These are phyloP conservation scores for Amaranthus tricolor DNA, from an alignment of 179 eudicot genomes.

Conservation along the genomic window DNA sequence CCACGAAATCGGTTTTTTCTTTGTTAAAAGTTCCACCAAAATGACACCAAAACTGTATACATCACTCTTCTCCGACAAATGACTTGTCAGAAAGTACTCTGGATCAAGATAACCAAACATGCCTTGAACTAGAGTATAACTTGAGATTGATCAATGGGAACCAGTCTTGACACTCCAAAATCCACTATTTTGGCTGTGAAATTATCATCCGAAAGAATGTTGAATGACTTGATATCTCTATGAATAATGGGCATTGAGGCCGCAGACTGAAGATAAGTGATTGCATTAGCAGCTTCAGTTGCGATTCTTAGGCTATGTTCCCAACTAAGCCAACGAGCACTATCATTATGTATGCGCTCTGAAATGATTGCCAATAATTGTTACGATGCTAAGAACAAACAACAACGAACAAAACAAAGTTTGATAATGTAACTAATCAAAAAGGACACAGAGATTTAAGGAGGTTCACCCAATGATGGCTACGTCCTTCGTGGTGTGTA, in stretches of 20 bases:
- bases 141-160: constrained; percentile 21
- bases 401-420: too few relatives aligned
- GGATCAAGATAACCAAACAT: constrained; percentile 25
- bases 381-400: too few relatives aligned
- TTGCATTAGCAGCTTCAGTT: constrained; percentile 19
- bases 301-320: constrained; percentile 12
- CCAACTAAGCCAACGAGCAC: constrained; percentile 8
- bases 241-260: constrained; percentile 18
- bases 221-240: constrained; percentile 13
- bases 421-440: too few relatives aligned
- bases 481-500: too few relatives aligned
- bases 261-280: constrained; percentile 21
- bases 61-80: constrained; percentile 22
- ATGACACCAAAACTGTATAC: constrained; percentile 21
- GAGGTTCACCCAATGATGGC: too few relatives aligned
- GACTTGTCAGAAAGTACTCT: constrained; percentile 16
- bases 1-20: constrained; percentile 9
- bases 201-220: constrained; percentile 16
- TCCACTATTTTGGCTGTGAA: constrained; percentile 18
- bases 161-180: constrained; percentile 18
- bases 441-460: too few relatives aligned
- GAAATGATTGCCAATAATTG: too few relatives aligned
- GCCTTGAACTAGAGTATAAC: constrained; percentile 21
- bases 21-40: constrained; percentile 21
- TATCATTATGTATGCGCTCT: constrained; percentile 20